A percentile compares a stretch with the other conserved stretches of the same genome.
Conservation (phyloP, 2,329 filamentous ascomycete species). For the Mycosphaerelloides madeirae region DNA sequence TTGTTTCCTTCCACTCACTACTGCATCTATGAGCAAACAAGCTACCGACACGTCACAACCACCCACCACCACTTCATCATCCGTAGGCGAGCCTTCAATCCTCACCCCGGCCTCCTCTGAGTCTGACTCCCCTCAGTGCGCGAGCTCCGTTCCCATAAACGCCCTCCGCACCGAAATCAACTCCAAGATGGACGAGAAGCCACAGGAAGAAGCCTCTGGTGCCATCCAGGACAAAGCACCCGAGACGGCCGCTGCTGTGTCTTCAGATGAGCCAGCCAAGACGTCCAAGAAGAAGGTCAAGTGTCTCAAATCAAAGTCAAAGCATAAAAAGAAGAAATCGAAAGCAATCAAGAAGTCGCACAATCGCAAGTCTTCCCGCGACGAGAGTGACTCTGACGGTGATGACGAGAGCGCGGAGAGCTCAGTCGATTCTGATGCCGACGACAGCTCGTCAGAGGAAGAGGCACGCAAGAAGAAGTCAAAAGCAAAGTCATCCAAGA, state of each 20-base stretch:
- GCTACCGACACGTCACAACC: slow-evolving; percentile 19
- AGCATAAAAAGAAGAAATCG: slow-evolving; percentile 17
- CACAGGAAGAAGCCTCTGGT: slow-evolving; percentile 16
- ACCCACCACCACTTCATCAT: slow-evolving; percentile 13
- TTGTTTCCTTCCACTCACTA: slow-evolving; percentile 39
- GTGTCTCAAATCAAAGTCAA: slow-evolving; percentile 18
- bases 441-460: slow-evolving; percentile 22
- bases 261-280: slow-evolving; percentile 13
- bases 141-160: slow-evolving; percentile 11
- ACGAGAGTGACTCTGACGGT: slow-evolving; percentile 19
- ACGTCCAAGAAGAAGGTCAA: slow-evolving; percentile 21
- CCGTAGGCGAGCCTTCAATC: slow-evolving; percentile 16
- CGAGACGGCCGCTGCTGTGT: slow-evolving; percentile 3
- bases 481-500: slow-evolving; percentile 21
- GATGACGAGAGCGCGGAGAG: slow-evolving; percentile 10
- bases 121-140: slow-evolving; percentile 20
- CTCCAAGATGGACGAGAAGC: slow-evolving; percentile 25
- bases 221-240: slow-evolving; percentile 12
- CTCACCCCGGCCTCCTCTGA: slow-evolving; percentile 26
- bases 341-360: slow-evolving; percentile 17
- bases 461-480: slow-evolving; percentile 20
- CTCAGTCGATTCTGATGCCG: slow-evolving; percentile 17
- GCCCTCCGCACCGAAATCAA: slow-evolving; percentile 16
- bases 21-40: slow-evolving; percentile 44
- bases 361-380: slow-evolving; percentile 16